Evolutionary conservation across 2,329 filamentous ascomycete genomes (phyloP).

Genomic region (Trichothecium roseum): DNA sequence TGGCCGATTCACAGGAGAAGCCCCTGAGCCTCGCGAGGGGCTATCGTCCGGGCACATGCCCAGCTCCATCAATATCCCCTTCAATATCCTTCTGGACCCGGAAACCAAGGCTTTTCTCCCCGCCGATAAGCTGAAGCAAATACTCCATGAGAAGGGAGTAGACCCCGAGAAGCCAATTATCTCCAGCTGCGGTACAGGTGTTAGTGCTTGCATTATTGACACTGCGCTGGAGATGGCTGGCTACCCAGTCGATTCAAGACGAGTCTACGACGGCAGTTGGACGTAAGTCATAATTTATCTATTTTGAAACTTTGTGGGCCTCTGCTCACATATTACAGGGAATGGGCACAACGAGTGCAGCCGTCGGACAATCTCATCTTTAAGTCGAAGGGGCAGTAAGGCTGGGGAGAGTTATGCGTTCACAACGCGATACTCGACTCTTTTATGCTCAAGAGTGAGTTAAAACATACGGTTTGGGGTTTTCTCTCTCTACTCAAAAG

Average conservation of each 20-base stretch:
- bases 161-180: constrained; percentile 74
- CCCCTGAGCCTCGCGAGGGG: constrained; percentile 77
- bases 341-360: constrained; percentile 57
- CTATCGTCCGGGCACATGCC: constrained; percentile 89
- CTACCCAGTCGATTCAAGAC: constrained; percentile 58
- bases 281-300: constrained; percentile 54
- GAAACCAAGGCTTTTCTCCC: constrained; percentile 72
- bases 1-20: constrained; percentile 72
- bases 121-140: constrained; percentile 55
- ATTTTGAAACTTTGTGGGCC: neutral
- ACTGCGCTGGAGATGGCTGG: constrained; percentile 72
- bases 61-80: constrained; percentile 72
- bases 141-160: constrained; percentile 74
- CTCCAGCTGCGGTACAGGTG: constrained; percentile 83
- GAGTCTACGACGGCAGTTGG: constrained; percentile 94
- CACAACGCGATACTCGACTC: no score
- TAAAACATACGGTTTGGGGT: no score
- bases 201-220: constrained; percentile 86
- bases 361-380: constrained; percentile 52
- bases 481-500: no score
- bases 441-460: no score
- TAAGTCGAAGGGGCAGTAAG: constrained; percentile 30
- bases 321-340: constrained; percentile 30
- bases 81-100: constrained; percentile 70
- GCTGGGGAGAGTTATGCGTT: neutral